Evolutionary conservation across 331 rosid genomes (phyloP), one percentile per base, ranked within the genome.

Genomic region (Malus hybrid): DNA sequence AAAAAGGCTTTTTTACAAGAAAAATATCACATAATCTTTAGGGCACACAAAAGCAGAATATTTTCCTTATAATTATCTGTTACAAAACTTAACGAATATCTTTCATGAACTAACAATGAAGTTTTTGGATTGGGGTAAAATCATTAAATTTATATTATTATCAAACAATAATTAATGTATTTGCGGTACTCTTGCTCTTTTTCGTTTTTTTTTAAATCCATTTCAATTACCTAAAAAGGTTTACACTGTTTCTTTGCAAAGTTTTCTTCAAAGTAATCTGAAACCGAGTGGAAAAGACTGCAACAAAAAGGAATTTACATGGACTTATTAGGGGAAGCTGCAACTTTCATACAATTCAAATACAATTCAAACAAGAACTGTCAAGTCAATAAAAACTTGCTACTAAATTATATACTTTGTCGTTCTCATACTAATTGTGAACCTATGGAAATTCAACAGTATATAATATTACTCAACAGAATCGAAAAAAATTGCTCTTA

Each of bases 331-430:
- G 46, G 82, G 88, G 79, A 80, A 87, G 82, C 85, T 81, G 83
- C 79, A 44, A 73, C 78, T 81, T 85, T 77, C 80, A 36, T 36
- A 36, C 44, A 36, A 36, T 22, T 22, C 24, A 22, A 22, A 78
- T 80, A 81, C 83, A 53, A 55, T 70, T 74, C 79, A 85, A 79
- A 78, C 73, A 65, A 5, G 22, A 85, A 82, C 88, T 81, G 89
- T 84, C 91, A 78, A 88, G 84, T 90, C 93, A 78, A 26, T 11
- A 19, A 76, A 92, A 85, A 80, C 87, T 80, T 16, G 11, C 48
- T 34, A 7, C 52, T 19, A 55, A 74, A 82, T 85, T 79, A 81
- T 79, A 79, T 81, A 80, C 79, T 70, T 34, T 62, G 60, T 28
- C 39, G 44, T 24, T 69, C 66, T 34, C 70, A 66, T 36, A 34